Base-by-base conservation (phyloP, 1,139 yeast species). In the Saccharomyces hybrid region DNA sequence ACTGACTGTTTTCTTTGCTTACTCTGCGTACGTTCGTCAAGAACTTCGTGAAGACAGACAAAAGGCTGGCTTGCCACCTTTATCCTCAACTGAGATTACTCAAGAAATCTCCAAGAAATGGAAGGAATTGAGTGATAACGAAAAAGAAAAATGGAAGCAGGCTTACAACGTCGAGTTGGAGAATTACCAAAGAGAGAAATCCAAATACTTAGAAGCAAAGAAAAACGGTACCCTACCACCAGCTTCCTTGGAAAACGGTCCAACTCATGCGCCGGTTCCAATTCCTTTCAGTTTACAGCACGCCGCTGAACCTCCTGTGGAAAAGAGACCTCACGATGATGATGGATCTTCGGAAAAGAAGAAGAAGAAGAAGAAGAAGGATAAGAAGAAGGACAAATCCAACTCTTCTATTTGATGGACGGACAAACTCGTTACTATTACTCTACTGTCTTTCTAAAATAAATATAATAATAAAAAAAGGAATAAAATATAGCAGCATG, bases 1-100 rank as follows among this genome's bases (percentile, higher is more conserved):
- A 26, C 74, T 87, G 66, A 88, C 97, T 42, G 86, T 88, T 55
- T 89, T 84, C 74, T 88, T 89, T 71, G 86, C 91, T 46, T 89
- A 82, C 69, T 80, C 85, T 47, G 83, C 84, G 62, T 80, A 80
- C 62, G 77, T 82, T 57, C 80, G 91, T 66, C 85, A 83, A 57
- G 70, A 73, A 23, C 67, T 89, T 60, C 82, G 85, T 58, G 83
- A 82, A 57, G 89, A 86, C 60, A 79, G 95, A 68, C 76, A 74
- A 57, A 73, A 75, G 52, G 75, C 77, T 55, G 84, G 85, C 34
- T 76, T 80, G 59, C 79, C 85, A 16, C 80, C 89, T 6, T 75
- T 86, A 60, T 77, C 84, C 26, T 87, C 91, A 52, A 80, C 82
- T 47, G 96, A 88, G 62, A 80, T 88, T 74, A 87, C 95, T 49